Percentiles rank a stretch among this genome's conserved stretches.
phyloP scores from a whole-genome alignment of 2,329 filamentous ascomycete species.

The Cytospora chrysosperma region DNA sequence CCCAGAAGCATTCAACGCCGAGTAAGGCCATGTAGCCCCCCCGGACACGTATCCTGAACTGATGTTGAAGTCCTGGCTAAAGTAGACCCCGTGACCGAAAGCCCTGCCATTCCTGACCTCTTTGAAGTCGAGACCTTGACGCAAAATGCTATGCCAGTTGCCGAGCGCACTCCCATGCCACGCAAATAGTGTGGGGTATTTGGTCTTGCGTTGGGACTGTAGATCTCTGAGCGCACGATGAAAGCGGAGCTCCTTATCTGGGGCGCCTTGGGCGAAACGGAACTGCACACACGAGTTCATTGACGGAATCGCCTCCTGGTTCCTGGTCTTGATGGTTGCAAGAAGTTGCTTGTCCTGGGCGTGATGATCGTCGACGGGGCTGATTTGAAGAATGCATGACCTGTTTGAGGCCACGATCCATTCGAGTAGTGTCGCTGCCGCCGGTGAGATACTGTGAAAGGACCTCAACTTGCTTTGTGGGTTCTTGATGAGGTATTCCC shows the following conservation, averaged over 20 bases:
- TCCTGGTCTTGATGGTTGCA: slow-evolving; percentile 31
- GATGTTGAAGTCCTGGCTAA: slow-evolving; percentile 58
- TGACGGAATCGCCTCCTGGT: slow-evolving; percentile 57
- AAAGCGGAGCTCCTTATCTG: slow-evolving; percentile 81
- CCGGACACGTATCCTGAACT: slow-evolving; percentile 42
- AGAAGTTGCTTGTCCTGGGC: slow-evolving; percentile 39
- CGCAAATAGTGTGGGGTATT: slow-evolving; percentile 28
- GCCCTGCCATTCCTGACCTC: slow-evolving; percentile 62
- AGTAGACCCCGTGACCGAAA: slow-evolving; percentile 79
- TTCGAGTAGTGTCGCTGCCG: slow-evolving; percentile 67
- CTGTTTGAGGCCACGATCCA: slow-evolving; percentile 92
- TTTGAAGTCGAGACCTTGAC: slow-evolving; percentile 75
- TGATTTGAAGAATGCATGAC: slow-evolving; percentile 78
- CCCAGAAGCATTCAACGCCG: slow-evolving; percentile 55
- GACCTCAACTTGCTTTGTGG: slow-evolving; percentile 42
- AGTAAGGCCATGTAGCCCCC: slow-evolving; percentile 60
- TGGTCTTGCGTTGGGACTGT: background rate
- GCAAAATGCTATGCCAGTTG: slow-evolving; percentile 71
- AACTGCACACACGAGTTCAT: slow-evolving; percentile 69
- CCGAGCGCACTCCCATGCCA: slow-evolving; percentile 53
- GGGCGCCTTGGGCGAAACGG: slow-evolving; percentile 81
- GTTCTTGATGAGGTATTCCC: slow-evolving; percentile 42
- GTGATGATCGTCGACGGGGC: slow-evolving; percentile 3
- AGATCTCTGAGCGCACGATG: slow-evolving; percentile 54
- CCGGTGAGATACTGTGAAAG: slow-evolving; percentile 58